Conservation (phyloP, 73 alveolate species). For the Diophrys sp. region DNA sequence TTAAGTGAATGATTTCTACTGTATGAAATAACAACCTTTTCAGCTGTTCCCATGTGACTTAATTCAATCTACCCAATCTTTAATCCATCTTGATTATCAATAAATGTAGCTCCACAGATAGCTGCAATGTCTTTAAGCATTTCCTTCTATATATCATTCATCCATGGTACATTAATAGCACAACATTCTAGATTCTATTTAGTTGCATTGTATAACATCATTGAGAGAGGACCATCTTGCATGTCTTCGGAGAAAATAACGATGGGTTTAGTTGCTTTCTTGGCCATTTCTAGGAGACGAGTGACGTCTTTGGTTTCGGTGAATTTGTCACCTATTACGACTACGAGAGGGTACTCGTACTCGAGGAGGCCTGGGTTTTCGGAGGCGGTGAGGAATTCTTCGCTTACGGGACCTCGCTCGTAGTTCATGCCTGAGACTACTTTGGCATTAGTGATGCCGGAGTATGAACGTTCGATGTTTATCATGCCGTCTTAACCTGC, state of each 20-base stretch:
- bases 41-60: slow-evolving; percentile 58
- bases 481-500: slow-evolving; percentile 62
- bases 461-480: slow-evolving; percentile 43
- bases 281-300: slow-evolving; percentile 56
- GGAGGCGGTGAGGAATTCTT: slow-evolving; percentile 36
- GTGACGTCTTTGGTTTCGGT: slow-evolving; percentile 52
- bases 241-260: slow-evolving; percentile 73
- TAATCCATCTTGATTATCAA: slow-evolving; percentile 49
- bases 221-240: slow-evolving; percentile 69
- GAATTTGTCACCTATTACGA: slow-evolving; percentile 52
- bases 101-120: slow-evolving; percentile 57
- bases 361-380: not conserved
- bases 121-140: slow-evolving; percentile 68
- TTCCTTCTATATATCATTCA: slow-evolving; percentile 72
- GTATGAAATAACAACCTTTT: slow-evolving; percentile 37
- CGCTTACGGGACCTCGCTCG: slow-evolving; percentile 58
- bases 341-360: slow-evolving; percentile 65
- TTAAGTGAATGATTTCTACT: slow-evolving; percentile 33
- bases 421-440: slow-evolving; percentile 44
- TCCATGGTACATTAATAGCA: slow-evolving; percentile 86
- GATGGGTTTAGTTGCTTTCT: slow-evolving; percentile 58
- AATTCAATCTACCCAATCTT: slow-evolving; percentile 35
- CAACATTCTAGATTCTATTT: slow-evolving; percentile 65
- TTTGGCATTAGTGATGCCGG: slow-evolving; percentile 27
- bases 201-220: slow-evolving; percentile 61